phyloP scores from a whole-genome alignment of 768 basidiomycete species.

The Mycena epipterygia region DNA sequence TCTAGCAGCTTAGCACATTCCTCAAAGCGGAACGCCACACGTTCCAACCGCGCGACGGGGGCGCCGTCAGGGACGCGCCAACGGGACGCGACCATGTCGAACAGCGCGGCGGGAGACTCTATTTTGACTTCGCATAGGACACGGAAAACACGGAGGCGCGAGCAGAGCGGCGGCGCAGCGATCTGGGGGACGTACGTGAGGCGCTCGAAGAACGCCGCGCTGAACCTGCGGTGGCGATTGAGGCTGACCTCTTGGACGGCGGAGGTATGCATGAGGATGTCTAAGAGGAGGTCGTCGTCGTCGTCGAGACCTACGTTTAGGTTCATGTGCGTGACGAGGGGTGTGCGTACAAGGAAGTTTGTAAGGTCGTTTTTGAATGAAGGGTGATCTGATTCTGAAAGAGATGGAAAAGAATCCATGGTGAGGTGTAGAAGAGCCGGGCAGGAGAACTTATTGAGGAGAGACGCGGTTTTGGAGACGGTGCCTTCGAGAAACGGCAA shows the following conservation, averaged over 20 bases:
- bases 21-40: neutral
- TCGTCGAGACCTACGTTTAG: neutral
- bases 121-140: neutral
- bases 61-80: constrained; percentile 1
- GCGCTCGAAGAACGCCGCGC: neutral
- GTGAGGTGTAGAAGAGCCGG: neutral
- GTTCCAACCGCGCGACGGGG: neutral
- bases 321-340: neutral
- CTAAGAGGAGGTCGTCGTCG: neutral
- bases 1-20: neutral
- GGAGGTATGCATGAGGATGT: neutral
- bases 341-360: neutral
- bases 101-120: neutral
- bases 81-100: constrained; percentile 1
- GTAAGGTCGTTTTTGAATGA: neutral
- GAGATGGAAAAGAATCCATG: neutral
- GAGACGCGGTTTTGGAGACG: neutral
- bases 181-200: neutral
- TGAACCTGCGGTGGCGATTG: neutral
- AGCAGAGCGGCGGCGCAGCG: neutral
- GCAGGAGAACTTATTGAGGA: neutral
- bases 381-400: neutral
- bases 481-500: no score
- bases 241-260: neutral
- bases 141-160: neutral